phyloP scores from a whole-genome alignment of 1,139 yeast genomes.

The Kluyveromyces sp. region DNA sequence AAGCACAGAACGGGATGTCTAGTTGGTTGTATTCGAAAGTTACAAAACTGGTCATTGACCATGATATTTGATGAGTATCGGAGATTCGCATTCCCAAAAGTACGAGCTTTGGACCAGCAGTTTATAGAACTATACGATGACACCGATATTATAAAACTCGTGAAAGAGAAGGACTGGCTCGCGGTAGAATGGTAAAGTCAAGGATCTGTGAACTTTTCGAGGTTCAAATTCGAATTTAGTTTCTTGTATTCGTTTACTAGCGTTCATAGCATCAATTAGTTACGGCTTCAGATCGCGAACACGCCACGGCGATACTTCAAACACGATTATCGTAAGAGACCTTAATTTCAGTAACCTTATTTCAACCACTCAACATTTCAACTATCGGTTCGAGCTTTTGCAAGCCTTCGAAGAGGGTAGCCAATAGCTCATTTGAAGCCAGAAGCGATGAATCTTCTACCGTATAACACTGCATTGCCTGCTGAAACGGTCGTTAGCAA shows the following conservation, averaged over 20 bases:
- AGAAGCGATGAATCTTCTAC: constrained; percentile 52
- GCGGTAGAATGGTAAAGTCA: constrained; percentile 58
- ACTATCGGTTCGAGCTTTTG: no score
- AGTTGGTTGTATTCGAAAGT: constrained; percentile 80
- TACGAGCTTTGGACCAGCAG: constrained; percentile 90
- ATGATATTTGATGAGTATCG: constrained; percentile 94
- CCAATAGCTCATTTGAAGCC: constrained; percentile 13
- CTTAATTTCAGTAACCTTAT: no score
- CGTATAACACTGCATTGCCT: constrained; percentile 60
- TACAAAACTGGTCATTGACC: constrained; percentile 88
- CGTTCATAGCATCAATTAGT: neutral
- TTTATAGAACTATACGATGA: constrained; percentile 85
- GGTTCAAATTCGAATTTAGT: no score
- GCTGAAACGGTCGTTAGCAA: constrained; percentile 52
- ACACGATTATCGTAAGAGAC: no score
- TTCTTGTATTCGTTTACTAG: no score
- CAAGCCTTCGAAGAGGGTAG: neutral
- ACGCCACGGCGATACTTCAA: no score
- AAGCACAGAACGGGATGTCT: constrained; percentile 95
- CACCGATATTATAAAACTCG: constrained; percentile 47
- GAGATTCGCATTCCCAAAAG: constrained; percentile 90
- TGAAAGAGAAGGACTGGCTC: constrained; percentile 48
- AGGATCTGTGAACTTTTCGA: no score
- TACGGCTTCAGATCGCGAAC: no score
- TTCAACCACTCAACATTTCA: no score